Evolutionary conservation across 345 rosid genomes (phyloP).

Genomic region (Bretschneidera sinensis): DNA sequence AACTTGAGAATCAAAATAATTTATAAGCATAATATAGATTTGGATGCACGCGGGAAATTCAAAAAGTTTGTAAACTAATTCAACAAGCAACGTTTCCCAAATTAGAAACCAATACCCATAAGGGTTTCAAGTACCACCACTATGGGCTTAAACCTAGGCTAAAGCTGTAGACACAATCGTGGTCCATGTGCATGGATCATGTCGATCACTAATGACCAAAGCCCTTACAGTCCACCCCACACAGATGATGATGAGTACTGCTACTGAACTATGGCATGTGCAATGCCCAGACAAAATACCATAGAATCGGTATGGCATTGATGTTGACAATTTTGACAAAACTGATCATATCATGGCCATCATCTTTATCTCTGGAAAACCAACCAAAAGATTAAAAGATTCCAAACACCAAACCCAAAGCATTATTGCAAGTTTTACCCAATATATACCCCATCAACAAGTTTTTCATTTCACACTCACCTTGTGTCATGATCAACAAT

Average conservation of each 20-base stretch:
- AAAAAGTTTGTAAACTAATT: not conserved
- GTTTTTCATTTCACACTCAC: no score
- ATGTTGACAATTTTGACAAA: constrained; percentile 20
- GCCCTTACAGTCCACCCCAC: constrained; percentile 1
- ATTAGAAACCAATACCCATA: constrained; percentile 3
- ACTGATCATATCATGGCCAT: no score
- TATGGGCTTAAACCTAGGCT: not conserved
- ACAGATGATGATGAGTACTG: not conserved
- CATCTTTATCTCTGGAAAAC: no score
- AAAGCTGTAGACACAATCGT: not conserved
- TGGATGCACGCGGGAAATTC: constrained; percentile 16
- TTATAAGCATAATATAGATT: no score
- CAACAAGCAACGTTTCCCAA: constrained; percentile 4
- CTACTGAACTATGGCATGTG: constrained; percentile 24
- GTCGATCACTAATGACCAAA: constrained; percentile 8
- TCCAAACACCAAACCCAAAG: constrained; percentile 12
- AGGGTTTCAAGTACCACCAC: constrained; percentile 2
- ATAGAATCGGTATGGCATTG: constrained; percentile 16
- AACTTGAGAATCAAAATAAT: no score
- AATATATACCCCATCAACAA: no score
- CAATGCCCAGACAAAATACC: constrained; percentile 16
- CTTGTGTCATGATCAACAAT: no score
- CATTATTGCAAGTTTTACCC: no score
- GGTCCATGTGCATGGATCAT: constrained; percentile 15
- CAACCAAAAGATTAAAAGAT: constrained; percentile 5